A percentile compares a stretch with the other conserved stretches of the same genome.
Evolutionary conservation across 345 rosid genomes (phyloP).

Genomic region (Conringia planisiliqua): DNA sequence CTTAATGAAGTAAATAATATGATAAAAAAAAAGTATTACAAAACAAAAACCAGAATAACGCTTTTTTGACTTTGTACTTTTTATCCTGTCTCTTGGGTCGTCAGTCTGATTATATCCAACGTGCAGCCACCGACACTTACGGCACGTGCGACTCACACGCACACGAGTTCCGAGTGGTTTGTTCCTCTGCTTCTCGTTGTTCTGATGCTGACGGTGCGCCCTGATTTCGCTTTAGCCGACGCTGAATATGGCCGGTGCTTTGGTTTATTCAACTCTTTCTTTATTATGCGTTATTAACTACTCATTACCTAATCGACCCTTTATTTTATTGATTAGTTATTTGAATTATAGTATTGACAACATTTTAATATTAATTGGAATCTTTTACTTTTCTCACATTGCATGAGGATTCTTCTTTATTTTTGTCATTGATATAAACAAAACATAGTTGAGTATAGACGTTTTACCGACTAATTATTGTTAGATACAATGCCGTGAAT

Average conservation of each 20-base stretch:
- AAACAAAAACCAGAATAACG: neutral
- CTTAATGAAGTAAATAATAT: neutral
- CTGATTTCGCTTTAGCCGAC: conserved; percentile 23
- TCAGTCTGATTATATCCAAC: neutral
- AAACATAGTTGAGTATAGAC: conserved; percentile 10
- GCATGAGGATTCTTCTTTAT: neutral
- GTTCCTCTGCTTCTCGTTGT: conserved; percentile 31
- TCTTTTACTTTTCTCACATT: conserved; percentile 3
- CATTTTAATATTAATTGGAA: neutral
- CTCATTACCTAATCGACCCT: conserved; percentile 9
- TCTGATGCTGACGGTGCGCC: conserved; percentile 39
- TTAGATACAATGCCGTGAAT: neutral
- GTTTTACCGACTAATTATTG: conserved; percentile 3
- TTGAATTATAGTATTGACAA: neutral
- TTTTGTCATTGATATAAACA: conserved; percentile 6
- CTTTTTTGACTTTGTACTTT: conserved; percentile 4
- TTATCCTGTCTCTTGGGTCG: conserved; percentile 8
- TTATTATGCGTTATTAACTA: conserved; percentile 7
- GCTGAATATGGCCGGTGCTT: conserved; percentile 27
- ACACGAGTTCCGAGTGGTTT: conserved; percentile 13
- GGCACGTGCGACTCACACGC: conserved; percentile 37
- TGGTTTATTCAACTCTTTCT: conserved; percentile 9
- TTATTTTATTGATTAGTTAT: conserved; percentile 7
- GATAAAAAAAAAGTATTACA: neutral
- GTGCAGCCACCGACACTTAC: conserved; percentile 40